Base-by-base conservation (phyloP, 2,329 filamentous ascomycete genomes). In the Aspergillus sp. region DNA sequence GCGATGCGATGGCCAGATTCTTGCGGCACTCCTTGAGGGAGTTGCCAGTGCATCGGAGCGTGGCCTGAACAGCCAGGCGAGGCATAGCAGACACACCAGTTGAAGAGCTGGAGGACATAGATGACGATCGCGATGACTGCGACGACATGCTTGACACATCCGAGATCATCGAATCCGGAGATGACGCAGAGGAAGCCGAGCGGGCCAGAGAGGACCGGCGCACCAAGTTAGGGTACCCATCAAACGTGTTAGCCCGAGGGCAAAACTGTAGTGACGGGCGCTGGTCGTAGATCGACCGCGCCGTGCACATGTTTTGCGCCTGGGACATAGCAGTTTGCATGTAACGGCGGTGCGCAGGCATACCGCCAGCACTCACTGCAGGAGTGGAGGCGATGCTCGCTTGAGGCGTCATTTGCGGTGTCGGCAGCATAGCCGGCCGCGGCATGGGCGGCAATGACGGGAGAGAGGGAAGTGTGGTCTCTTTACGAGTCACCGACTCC, bases 101-200 rank as follows among this genome's bases (percentile, higher is more conserved):
- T 19, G 76, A 79, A 15, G 76, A 70, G 55, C 68, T 76, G n/a
- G 79, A 80, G 5, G 78, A 80, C 51, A 80, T 75, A 4, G 78
- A 80, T 5, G 78, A 80, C 17, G 79, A 85, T 72, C 84, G 82
- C 76, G 83, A 85, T 72, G 73, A 77, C 66, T 77, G 78, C 65
- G 74, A 85, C 57, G 84, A 84, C 61, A 85, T 77, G 13, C 81
- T 81, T 38, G 84, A 85, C 57, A 80, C 80, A 70, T 88, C 86
- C 28, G 85, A 87, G 38, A 87, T 74, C 82, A 87, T 85, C 36
- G 86, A 88, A 64, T 87, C 85, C n/a, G 86, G 86, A 47, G 82
- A 85, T 8, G 81, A 84, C 19, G 74, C 74, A 48, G 80, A 84
- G 4, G 84, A 86, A 25, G 80, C 79, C 21, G 82, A 82, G 58